Evolutionary conservation across 176 grass and related monocot species (phyloP).

Genomic region (Luzula sylvatica): DNA sequence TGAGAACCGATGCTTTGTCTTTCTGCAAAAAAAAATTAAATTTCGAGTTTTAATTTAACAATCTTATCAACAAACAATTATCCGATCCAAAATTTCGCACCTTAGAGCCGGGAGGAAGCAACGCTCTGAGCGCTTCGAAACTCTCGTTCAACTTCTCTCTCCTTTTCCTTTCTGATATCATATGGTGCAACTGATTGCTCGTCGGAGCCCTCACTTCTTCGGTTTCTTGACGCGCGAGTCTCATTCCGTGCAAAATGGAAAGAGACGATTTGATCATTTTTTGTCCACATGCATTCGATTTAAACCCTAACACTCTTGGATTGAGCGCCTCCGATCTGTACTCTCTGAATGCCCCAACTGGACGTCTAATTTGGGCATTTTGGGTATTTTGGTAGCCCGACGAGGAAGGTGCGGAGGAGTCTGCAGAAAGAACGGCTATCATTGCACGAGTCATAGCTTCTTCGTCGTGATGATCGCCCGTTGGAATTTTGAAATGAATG

Average conservation of each 20-base stretch:
- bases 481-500: constrained; percentile 8
- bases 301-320: not conserved
- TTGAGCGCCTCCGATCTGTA: constrained; percentile 35
- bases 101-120: constrained; percentile 54
- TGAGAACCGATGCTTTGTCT: constrained; percentile 57
- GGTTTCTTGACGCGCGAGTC: not conserved
- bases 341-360: constrained; percentile 33
- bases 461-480: not conserved
- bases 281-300: constrained; percentile 24
- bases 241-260: constrained; percentile 18
- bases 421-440: constrained; percentile 29
- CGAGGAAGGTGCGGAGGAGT: not conserved
- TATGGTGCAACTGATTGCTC: constrained; percentile 55
- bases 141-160: constrained; percentile 68
- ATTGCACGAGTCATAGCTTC: constrained; percentile 30
- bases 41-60: not conserved
- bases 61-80: not conserved
- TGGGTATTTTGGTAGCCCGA: constrained; percentile 10
- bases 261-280: constrained; percentile 47
- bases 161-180: constrained; percentile 61
- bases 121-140: constrained; percentile 41
- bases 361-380: not conserved
- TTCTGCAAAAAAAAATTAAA: constrained; percentile 24
- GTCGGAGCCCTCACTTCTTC: not conserved
- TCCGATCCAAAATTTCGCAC: constrained; percentile 16